A percentile compares a stretch with the other conserved stretches of the same genome.
Conservation (phyloP, 75 land plant species). For the Sequoiadendron giganteum region DNA sequence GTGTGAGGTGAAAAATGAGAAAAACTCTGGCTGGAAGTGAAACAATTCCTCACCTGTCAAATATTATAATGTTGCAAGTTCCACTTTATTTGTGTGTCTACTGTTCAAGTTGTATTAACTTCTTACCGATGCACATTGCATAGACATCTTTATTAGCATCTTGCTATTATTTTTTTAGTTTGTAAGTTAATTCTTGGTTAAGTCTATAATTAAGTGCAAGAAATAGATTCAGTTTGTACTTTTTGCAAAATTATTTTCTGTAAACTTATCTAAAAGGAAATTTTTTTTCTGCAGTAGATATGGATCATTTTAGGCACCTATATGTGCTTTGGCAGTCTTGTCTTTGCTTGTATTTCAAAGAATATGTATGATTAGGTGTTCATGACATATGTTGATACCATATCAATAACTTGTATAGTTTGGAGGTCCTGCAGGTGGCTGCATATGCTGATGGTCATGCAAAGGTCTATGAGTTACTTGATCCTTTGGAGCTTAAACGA, state of each 20-base stretch:
- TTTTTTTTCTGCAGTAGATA: not conserved
- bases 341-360: not conserved
- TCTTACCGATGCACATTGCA: not conserved
- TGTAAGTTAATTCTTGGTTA: not conserved
- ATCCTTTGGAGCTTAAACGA: conserved; percentile 64
- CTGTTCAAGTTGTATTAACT: not conserved
- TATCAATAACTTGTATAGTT: not conserved
- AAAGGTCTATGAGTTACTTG: conserved; percentile 68
- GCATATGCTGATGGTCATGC: conserved; percentile 83
- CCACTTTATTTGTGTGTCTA: not conserved
- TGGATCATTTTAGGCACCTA: not conserved
- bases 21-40: not conserved
- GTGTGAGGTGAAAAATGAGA: not conserved
- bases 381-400: not conserved
- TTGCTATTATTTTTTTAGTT: not conserved
- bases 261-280: not conserved
- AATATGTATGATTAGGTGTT: not conserved
- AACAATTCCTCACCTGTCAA: not conserved
- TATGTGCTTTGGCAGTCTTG: not conserved
- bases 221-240: not conserved
- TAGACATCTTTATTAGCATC: not conserved
- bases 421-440: conserved; percentile 46
- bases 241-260: not conserved
- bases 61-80: not conserved
- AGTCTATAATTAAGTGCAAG: not conserved